Base-by-base conservation (phyloP, 805 yeast species). In the Ogataea saltuana region DNA sequence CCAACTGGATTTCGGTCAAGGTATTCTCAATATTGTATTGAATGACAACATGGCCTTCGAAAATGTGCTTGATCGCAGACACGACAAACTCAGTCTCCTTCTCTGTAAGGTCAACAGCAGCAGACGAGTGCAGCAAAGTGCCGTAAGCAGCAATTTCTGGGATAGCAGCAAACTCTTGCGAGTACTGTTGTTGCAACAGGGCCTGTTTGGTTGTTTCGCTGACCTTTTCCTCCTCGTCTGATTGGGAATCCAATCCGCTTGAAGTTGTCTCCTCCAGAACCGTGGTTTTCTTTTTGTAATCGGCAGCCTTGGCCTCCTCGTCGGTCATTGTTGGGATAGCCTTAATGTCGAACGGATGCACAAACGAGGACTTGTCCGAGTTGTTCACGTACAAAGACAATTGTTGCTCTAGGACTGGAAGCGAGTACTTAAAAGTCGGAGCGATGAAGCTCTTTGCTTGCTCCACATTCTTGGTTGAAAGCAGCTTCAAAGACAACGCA, bases 51-150 rank as follows among this genome's bases (percentile, higher is more conserved):
- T 85, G 82, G 12, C 78, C 70, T 48, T 79, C 80, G 66, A 86
- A 93, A 43, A 90, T 68, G 63, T 90, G 98, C 65, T 88, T 90
- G 44, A 87, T 72, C 26, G 85, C 90, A 40, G 75, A 76, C 46
- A 93, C 95, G 33, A 88, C 90, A 64, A 89, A 88, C 68, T 93
- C 99, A 48, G 95, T 88, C 64, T 90, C 98, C 46, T 78, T 74
- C 64, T 93, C 99, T 17, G 98, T 90, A 58, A 91, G 78, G 52
- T 83, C 80, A 43, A 79, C 71, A 26, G 72, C 64, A 27, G 68
- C 60, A 2, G 95, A 81, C 7, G 90, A 78, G 67, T 85, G 88
- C 48, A 89, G 71, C 49, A 89, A 72, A 27, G 75, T 64, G 49
- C 98, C 98, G 59, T 82, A 88, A 3, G 69, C 70, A 15, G 79